Evolutionary conservation across 2,329 filamentous ascomycete genomes (phyloP).

Genomic region (Cytospora chrysosperma): DNA sequence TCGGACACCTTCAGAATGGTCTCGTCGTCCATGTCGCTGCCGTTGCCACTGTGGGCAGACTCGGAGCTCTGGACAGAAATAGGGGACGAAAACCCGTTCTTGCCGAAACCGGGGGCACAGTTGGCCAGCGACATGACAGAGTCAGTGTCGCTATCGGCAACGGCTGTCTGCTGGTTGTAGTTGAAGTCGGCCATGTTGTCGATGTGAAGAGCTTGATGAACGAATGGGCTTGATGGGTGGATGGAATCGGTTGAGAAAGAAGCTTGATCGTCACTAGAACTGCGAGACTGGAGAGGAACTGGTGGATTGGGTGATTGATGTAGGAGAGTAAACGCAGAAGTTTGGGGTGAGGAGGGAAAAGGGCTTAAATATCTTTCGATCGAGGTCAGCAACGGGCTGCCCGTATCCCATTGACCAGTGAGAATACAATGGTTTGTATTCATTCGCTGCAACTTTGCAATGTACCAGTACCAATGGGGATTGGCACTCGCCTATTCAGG

Average conservation of each 20-base stretch:
- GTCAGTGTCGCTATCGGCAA: neutral
- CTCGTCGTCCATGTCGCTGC: neutral
- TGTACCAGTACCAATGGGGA: neutral
- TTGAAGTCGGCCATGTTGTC: neutral
- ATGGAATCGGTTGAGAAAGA: neutral
- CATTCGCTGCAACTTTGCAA: neutral
- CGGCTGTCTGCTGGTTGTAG: neutral
- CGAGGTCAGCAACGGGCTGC: neutral
- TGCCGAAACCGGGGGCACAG: too few species aligned
- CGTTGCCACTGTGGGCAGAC: neutral
- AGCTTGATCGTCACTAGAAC: neutral
- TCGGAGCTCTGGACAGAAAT: neutral
- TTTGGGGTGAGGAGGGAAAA: neutral
- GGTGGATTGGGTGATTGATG: neutral
- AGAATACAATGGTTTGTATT: neutral
- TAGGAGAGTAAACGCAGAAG: neutral
- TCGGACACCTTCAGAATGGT: neutral
- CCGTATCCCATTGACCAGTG: neutral
- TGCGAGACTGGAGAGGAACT: neutral
- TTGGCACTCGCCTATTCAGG: neutral
- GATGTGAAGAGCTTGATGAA: neutral
- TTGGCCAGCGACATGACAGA: neutral
- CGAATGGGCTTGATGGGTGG: neutral
- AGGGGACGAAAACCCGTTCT: neutral
- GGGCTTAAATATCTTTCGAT: conserved; percentile 2